Conservation (phyloP, 345 rosid genomes). For the Carallia pectinifolia region DNA sequence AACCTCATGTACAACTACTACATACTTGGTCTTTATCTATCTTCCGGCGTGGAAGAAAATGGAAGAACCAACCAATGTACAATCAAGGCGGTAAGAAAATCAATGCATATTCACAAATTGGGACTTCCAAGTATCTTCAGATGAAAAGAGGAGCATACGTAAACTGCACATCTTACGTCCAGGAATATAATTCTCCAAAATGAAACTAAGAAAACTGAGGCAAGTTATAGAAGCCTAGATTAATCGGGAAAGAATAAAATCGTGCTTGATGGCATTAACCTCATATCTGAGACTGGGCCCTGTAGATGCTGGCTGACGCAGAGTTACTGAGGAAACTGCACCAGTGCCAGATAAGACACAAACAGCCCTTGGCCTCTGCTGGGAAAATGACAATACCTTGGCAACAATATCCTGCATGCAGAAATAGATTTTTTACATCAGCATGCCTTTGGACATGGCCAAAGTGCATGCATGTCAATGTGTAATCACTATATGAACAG, state of each 20-base stretch:
- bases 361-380: conserved; percentile 87
- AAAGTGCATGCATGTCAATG: neutral
- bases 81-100: neutral
- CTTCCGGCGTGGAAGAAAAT: neutral
- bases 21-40: neutral
- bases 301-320: conserved; percentile 73
- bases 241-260: neutral
- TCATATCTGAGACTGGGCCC: conserved; percentile 58
- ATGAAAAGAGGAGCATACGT: neutral
- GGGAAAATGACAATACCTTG: conserved; percentile 73
- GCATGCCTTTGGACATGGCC: neutral
- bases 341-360: conserved; percentile 95
- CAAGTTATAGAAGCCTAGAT: neutral
- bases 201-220: neutral
- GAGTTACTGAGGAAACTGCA: conserved; percentile 78
- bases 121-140: neutral
- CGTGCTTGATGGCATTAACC: conserved; percentile 46
- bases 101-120: neutral
- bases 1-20: neutral
- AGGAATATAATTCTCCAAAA: neutral
- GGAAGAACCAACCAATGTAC: neutral
- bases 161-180: neutral
- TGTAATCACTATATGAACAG: no score
- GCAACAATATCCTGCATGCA: conserved; percentile 73
- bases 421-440: neutral